Conservation (phyloP, 441 rosid genomes). For the Brassica hybrid region DNA sequence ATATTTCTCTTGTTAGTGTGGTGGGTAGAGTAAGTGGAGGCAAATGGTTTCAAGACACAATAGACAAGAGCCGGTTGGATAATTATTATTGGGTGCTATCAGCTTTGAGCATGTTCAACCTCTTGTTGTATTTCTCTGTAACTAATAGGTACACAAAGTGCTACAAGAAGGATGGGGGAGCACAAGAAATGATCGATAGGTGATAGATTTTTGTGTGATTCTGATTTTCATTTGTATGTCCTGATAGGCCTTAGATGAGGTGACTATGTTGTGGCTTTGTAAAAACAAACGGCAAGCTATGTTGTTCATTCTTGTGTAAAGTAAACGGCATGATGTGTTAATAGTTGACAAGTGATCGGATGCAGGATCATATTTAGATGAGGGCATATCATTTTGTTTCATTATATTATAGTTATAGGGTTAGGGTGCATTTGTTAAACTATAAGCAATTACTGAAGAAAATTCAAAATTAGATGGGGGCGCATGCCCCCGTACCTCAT, state of each 20-base stretch:
- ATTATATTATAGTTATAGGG: no score
- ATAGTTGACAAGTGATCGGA: no score
- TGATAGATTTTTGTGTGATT: constrained; percentile 1
- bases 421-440: no score
- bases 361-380: no score
- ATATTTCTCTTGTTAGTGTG: constrained; percentile 37
- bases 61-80: constrained; percentile 45
- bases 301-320: neutral
- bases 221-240: constrained; percentile 12
- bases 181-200: neutral
- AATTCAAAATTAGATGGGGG: no score
- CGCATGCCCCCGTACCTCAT: no score
- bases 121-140: constrained; percentile 35
- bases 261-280: constrained; percentile 13
- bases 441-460: no score
- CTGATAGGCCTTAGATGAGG: neutral
- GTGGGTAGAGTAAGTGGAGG: constrained; percentile 37
- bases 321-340: neutral
- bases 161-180: constrained; percentile 14
- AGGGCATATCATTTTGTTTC: no score
- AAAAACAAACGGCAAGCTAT: constrained; percentile 2
- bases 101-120: constrained; percentile 30
- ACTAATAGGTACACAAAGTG: constrained; percentile 28
- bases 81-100: constrained; percentile 43
- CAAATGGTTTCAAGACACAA: constrained; percentile 45